Evolutionary conservation across 441 rosid species (phyloP), one percentile per base, ranked within the genome.

Genomic region (Daphne laureola): DNA sequence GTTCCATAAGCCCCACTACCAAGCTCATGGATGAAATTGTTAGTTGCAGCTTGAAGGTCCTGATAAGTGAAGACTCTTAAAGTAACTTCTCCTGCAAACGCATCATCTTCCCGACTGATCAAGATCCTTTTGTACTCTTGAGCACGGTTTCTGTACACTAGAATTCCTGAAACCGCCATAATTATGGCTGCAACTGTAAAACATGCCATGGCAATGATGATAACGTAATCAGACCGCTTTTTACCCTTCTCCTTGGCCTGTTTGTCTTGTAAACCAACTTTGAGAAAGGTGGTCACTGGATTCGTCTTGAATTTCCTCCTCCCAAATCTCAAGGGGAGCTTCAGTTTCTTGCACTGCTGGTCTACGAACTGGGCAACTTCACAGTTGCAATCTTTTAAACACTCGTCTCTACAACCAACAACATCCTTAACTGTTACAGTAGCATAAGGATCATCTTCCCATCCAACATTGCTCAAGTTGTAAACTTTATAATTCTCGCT

Each of bases 381-480:
- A 17, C 79, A 72, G 25, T 67, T 58, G 14, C 72, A 78, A 38
- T 78, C 72, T 27, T 44, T 44, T 49, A 54, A 42, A 25, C 77
- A 67, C 35, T 72, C 69, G 45, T n/a, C 26, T 17, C 8, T 8
- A 31, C 76, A 70, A 9, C 26, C 55, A 14, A 65, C 54, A 12
- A 43, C 49, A 2, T 36, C 23, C 2, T 23, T 14, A 1, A n/a
- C 3, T 2, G 51, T 1, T 4, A 53, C 2, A 5, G 0, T 11
- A 0, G 48, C 60, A 41, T 70, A 73, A 0, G 72, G 3, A 16
- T 23, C 4, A 27, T 53, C 67, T 46, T 70, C 68, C 75, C 71
- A 75, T 0, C 0, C 0, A 0, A 65, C 49, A 7, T 16, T 48
- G 1, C 18, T 25, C n/a, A n/a, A n/a, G n/a, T n/a, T n/a, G n/a